Percentiles rank a stretch among this genome's conserved stretches.
phyloP scores from a whole-genome alignment of 768 basidiomycete genomes.

The Mycena vitilis region DNA sequence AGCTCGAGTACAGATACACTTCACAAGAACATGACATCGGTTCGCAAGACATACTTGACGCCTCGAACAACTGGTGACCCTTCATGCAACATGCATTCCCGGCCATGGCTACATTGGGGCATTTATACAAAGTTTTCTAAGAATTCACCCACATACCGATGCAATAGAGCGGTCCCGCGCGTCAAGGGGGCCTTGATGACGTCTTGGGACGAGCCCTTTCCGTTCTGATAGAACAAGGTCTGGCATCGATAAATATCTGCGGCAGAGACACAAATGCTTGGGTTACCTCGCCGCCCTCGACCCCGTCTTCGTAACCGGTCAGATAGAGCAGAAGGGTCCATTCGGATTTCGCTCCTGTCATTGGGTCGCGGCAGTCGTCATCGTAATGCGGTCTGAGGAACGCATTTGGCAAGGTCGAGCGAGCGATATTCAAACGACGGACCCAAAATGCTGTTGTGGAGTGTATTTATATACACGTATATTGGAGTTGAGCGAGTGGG shows the following conservation, averaged over 20 bases:
- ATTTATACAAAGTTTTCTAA: not conserved
- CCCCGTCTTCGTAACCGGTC: slow-evolving; percentile 77
- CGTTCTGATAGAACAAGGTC: slow-evolving; percentile 78
- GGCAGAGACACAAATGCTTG: not conserved
- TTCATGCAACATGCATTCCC: slow-evolving; percentile 79
- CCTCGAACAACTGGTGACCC: slow-evolving; percentile 71
- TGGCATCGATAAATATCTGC: slow-evolving; percentile 40
- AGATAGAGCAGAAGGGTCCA: slow-evolving; percentile 85
- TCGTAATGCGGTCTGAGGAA: slow-evolving; percentile 72
- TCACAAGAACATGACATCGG: slow-evolving; percentile 75
- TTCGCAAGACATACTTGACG: slow-evolving; percentile 79
- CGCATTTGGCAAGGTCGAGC: not conserved
- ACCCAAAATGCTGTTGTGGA: slow-evolving; percentile 74
- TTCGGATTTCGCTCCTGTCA: slow-evolving; percentile 73
- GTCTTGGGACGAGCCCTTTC: slow-evolving; percentile 60
- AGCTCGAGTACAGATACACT: not conserved
- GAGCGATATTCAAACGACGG: slow-evolving; percentile 23
- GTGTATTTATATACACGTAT: slow-evolving; percentile 80
- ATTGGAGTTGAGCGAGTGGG: slow-evolving; percentile 77
- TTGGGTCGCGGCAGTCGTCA: slow-evolving; percentile 70
- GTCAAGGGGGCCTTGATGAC: slow-evolving; percentile 64
- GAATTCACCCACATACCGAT: slow-evolving; percentile 56
- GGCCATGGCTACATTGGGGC: slow-evolving; percentile 64
- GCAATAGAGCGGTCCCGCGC: slow-evolving; percentile 73
- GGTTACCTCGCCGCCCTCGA: slow-evolving; percentile 75